phyloP scores from a whole-genome alignment of 2,329 filamentous ascomycete genomes.

The Sclerotinia subarctica region DNA sequence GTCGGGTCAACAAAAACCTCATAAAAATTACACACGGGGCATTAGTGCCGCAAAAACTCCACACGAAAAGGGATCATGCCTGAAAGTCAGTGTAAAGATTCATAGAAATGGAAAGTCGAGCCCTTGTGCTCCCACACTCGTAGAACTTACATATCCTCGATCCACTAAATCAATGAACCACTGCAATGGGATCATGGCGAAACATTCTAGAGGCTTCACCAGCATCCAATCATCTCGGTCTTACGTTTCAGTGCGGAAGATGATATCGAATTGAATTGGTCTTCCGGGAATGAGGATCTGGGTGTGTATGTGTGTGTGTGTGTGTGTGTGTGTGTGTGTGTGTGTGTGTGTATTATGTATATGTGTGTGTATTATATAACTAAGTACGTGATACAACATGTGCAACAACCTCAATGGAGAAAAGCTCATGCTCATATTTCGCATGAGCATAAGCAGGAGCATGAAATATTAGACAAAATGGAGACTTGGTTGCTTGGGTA shows the following conservation, averaged over 20 bases:
- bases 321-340: background rate
- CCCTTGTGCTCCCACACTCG: slow-evolving; percentile 5
- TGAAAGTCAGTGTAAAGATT: background rate
- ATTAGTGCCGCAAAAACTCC: background rate
- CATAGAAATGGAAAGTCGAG: background rate
- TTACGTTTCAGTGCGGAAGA: slow-evolving; percentile 5
- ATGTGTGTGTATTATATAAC: background rate
- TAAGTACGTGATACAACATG: background rate
- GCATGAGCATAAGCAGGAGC: too few species aligned
- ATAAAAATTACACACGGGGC: background rate
- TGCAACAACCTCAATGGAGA: background rate
- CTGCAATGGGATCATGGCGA: slow-evolving; percentile 6
- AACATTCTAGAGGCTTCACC: slow-evolving; percentile 14
- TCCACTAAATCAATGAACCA: slow-evolving; percentile 14
- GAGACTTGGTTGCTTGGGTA: background rate
- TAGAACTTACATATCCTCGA: background rate
- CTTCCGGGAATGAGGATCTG: slow-evolving; percentile 2
- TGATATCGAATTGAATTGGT: slow-evolving; percentile 8
- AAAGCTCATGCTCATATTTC: background rate
- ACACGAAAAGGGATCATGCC: slow-evolving; percentile 1
- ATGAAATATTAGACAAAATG: background rate
- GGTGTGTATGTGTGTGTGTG: background rate
- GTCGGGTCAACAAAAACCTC: background rate
- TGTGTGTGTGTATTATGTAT: background rate
- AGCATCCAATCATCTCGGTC: slow-evolving; percentile 9